Evolutionary conservation across 257 asterid species (phyloP), one percentile per base, ranked within the genome.

Genomic region (Lycium barbarum): DNA sequence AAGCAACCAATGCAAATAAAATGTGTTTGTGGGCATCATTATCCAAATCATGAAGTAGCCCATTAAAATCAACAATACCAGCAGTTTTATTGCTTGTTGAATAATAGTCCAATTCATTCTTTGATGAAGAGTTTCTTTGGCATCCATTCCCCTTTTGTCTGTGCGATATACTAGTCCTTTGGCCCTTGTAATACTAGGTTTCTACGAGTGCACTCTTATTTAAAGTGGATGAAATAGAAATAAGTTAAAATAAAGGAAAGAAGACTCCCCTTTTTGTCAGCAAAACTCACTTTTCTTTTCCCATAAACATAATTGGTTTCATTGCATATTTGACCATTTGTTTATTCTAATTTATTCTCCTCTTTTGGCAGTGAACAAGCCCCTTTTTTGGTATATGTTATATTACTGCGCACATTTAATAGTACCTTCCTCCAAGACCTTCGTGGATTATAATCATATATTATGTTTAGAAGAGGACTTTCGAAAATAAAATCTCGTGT

Each of bases 21-120:
- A 91, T 63, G 38, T 43, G 84, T 84, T 84, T 83, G 93, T 90
- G 59, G 94, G 94, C 94, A 90, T 91, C 92, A 91, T 86, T 58
- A 87, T 88, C 94, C 93, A 90, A 86, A 90, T 86, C 90, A 88
- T 84, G 35, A 86, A 70, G 85, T 90, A 89, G 5, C 90, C 93
- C 68, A 86, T 36, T 80, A 88, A 91, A 9, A 89, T 85, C 6
- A 89, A 76, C 45, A 85, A 63, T 74, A 86, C 45, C 15, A 89
- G 49, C 53, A 88, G 82, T 88, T 89, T 89, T 81, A 92, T 83
- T 17, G 82, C 90, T 61, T 84, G 65, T 79, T 84, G 89, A 83
- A 88, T 58, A 83, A 88, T 58, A 7, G 43, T 86, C 68, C 57
- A 71, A 71, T 53, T 88, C 62, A 83, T 67, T 55, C 67, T 85